Percentiles rank a stretch among this genome's conserved stretches.
Conservation (phyloP, 192 early-diverging fungal species). For the Coemansia sp. region DNA sequence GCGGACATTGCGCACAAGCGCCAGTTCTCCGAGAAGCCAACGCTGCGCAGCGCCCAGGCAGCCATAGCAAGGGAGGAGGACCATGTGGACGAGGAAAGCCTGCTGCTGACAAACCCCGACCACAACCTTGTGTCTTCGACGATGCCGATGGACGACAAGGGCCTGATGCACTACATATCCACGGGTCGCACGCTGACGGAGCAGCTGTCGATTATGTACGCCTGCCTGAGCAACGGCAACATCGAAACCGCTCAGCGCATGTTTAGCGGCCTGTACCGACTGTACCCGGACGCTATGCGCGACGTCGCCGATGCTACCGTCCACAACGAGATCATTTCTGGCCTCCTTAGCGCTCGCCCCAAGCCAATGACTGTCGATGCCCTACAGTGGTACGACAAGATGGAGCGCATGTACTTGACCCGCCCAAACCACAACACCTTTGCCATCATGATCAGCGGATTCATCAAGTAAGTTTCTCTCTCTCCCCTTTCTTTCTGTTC, state of each 20-base stretch:
- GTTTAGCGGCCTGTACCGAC: conserved; percentile 61
- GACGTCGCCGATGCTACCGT: conserved; percentile 66
- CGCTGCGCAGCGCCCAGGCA: conserved; percentile 13
- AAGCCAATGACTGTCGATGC: conserved; percentile 58
- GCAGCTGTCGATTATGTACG: conserved; percentile 76
- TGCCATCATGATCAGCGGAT: conserved; percentile 72
- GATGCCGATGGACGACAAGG: conserved; percentile 22
- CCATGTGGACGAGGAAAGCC: conserved; percentile 15
- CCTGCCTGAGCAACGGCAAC: conserved; percentile 72
- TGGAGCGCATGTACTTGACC: conserved; percentile 57
- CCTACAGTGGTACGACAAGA: conserved; percentile 69
- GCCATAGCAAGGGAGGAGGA: conserved; percentile 12
- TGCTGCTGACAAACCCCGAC: conserved; percentile 21
- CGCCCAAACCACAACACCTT: conserved; percentile 70
- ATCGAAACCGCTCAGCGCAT: conserved; percentile 73
- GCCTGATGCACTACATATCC: conserved; percentile 32
- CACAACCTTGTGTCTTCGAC: conserved; percentile 13
- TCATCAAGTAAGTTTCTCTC: conserved; percentile 53
- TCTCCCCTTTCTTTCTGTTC: not conserved
- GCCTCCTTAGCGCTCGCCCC: conserved; percentile 58
- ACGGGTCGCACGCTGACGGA: conserved; percentile 59
- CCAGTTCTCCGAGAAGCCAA: conserved; percentile 18
- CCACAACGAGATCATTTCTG: conserved; percentile 83
- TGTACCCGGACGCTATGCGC: conserved; percentile 69
- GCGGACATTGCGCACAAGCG: conserved; percentile 1